phyloP scores from a whole-genome alignment of 2,329 filamentous ascomycete genomes.

The Dactylellina cionopaga region DNA sequence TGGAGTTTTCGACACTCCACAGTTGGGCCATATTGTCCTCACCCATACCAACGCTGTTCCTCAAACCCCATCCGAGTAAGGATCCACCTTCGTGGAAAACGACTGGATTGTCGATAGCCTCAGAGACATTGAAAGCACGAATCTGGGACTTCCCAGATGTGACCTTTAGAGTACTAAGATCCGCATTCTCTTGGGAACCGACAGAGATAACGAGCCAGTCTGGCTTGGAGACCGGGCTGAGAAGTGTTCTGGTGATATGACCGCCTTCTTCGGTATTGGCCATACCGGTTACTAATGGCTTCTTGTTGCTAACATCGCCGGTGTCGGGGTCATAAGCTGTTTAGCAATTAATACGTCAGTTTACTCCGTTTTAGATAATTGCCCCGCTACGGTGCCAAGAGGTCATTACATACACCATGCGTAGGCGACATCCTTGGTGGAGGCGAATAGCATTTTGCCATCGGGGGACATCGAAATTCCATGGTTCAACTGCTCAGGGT shows the following conservation, averaged over 20 bases:
- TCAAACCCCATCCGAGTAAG: slow-evolving; percentile 73
- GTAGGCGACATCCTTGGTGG: slow-evolving; percentile 40
- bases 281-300: slow-evolving; percentile 45
- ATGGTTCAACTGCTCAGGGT: slow-evolving; percentile 36
- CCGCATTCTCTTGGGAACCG: slow-evolving; percentile 72
- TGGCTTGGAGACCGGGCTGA: slow-evolving; percentile 67
- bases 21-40: slow-evolving; percentile 67
- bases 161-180: slow-evolving; percentile 66
- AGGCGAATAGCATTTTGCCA: slow-evolving; percentile 47
- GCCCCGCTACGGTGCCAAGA: background rate
- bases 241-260: slow-evolving; percentile 74
- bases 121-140: slow-evolving; percentile 68
- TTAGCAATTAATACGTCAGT: background rate
- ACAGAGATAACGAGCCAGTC: slow-evolving; percentile 73
- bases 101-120: slow-evolving; percentile 64
- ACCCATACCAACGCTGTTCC: slow-evolving; percentile 76
- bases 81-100: slow-evolving; percentile 65
- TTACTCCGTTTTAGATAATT: background rate
- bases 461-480: slow-evolving; percentile 46
- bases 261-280: slow-evolving; percentile 67
- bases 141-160: slow-evolving; percentile 72
- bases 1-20: slow-evolving; percentile 75
- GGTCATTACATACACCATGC: slow-evolving; percentile 37
- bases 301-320: slow-evolving; percentile 35
- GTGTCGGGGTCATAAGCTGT: slow-evolving; percentile 41